Base-by-base conservation (phyloP, 1,284 basidiomycete species). In the Cystobasidium slooffiae region DNA sequence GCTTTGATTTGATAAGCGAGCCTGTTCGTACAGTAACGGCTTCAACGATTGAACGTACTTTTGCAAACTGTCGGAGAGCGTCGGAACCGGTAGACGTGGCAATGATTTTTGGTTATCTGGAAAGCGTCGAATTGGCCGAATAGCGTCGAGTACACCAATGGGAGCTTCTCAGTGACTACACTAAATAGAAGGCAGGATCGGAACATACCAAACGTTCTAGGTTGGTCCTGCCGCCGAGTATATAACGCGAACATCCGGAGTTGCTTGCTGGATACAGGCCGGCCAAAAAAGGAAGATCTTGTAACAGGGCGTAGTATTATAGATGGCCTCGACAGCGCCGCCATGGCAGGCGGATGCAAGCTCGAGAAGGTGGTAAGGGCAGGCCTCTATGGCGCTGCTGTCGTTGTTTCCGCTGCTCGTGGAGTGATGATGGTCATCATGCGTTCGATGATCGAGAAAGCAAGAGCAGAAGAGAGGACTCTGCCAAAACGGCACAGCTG, bases 31-130 rank as follows among this genome's bases (percentile, higher is more conserved):
- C 18, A 95, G 83, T 69, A 97, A 85, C 0, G 96, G 95, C 75
- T 89, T 86, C 2, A 98, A 83, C 22, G 91, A 91, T 75, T 87
- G 87, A 39, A 97, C 83, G 81, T 97, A 98, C 66, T 87, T 87
- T 77, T 91, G 87, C 44, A 97, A 84, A 0, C 92, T 92, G 81
- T 88, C 86, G 56, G 88, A 86, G 1, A 98, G 86, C 69, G 88
- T 86, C 18, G 94, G 95, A 0, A 97, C 87, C 3, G 95, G 95
- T n/a, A 97, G 85, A 74, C 93, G 88, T 7, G 91, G 88, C 56
- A 84, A 79, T 53, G 76, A 62, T 59, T 77, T 76, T 39, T 78
- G 76, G 20, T 59, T 56, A 20, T 68, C 74, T 75, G 68, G n/a
- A 9, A 20, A 20, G n/a, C 9, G 39, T 18, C 46, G 22, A 24